Evolutionary conservation across 176 grass and related monocot species (phyloP), one percentile per base, ranked within the genome.

Genomic region (Tillandsia fasciculata): DNA sequence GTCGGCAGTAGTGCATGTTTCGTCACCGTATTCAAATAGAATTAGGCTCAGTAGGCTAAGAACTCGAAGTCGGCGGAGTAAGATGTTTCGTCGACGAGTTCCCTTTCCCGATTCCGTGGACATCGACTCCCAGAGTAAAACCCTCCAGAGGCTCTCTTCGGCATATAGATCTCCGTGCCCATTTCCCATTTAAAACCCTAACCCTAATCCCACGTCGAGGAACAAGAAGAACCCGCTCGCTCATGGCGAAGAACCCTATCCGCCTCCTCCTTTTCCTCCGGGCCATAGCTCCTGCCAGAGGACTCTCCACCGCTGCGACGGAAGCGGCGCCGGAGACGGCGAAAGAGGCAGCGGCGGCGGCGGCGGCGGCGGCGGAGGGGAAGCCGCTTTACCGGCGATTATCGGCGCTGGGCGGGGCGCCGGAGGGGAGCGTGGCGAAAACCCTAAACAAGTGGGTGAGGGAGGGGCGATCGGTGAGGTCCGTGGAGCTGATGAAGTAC

Each of bases 371-470:
- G 20, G 53, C 9, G 54, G 15, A 23, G 50, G 9, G 27, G 13
- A 69, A 72, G 66, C 27, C 63, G 1, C 79, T 92, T 11, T 92
- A 85, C 74, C 79, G 77, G 8, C 76, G 77, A 33, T 76, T 88
- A 52, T 85, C 89, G 64, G 89, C 64, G 27, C 79, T 92, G 56
- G 89, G 89, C 26, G 23, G 15, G 13, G 70, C 73, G 8, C 73
- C 74, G 27, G 79, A 74, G 12, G 89, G 89, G 42, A 76, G 85
- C 69, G 89, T 88, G 27, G 48, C 72, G 10, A 75, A 51, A 66
- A 74, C 70, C 28, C 18, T 91, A 13, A 80, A 91, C 77, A 88
- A 91, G 77, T 91, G 89, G 89, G 42, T 78, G 63, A 80, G 73
- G 8, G 76, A 91, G 50, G 89, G 89, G 3, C 50, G 76, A 9